Evolutionary conservation across 2,329 filamentous ascomycete genomes (phyloP), one percentile per base, ranked within the genome.

Genomic region (Albophoma yamanashiensis): DNA sequence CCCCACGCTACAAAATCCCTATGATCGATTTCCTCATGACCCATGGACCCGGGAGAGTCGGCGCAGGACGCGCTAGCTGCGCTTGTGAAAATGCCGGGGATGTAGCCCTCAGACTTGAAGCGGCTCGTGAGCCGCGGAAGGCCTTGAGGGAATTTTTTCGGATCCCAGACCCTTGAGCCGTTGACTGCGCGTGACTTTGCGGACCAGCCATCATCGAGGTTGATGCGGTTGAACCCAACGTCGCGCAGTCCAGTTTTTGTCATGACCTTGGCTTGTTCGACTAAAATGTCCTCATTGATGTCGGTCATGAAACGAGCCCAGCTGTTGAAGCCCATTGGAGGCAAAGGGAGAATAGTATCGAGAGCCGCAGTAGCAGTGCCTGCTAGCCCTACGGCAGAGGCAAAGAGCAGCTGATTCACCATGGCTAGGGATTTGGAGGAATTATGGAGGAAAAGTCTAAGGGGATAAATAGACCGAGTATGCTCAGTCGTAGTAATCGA

Each of bases 281-380:
- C 72, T 60, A 81, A 80, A 4, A 81, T 67, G 4, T 74, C 74
- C 62, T 81, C 75, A 62, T 79, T 80, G 27, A 80, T 73, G 57
- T 75, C 73, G 64, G 76, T 79, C 69, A 72, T 70, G 66, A 78
- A 78, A 42, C 76, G 75, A 1, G 78, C 71, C 79, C 79, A 82
- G 63, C 78, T 78, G 66, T 80, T 80, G 71, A 79, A 82, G 31
- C 77, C 79, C 79, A 81, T 81, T 12, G 79, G 78, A 1, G 79
- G 77, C 1, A 64, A 57, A 20, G 60, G 60, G 6, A 65, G 60
- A 15, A 58, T 4, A 2, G n/a, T 14, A 8, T 42, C 43, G 4
- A 42, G 43, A 22, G 56, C 25, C 12, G 55, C 20, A 15, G 60
- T 9, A 45, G 39, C 39, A 14, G 45, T 27, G 36, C 38, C 40